These are phyloP conservation scores for Polyplosphaeria fusca DNA, from an alignment of 495 filamentous ascomycete genomes.

Conservation along the genomic window DNA sequence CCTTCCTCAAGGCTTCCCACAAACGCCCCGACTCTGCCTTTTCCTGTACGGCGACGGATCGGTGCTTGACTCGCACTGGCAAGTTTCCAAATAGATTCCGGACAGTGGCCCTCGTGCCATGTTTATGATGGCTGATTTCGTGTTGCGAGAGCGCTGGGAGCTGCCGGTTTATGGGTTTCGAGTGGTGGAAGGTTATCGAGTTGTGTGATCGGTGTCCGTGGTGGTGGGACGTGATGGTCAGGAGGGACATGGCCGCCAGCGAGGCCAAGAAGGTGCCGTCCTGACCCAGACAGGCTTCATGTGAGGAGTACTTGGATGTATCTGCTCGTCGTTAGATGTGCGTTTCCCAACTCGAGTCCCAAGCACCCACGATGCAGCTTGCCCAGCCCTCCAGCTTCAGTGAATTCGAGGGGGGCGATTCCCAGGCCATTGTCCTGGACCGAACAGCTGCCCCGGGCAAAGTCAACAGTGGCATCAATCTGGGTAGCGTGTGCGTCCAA, in stretches of 20 bases:
- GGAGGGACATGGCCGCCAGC: conserved; percentile 68
- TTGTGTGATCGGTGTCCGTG: conserved; percentile 60
- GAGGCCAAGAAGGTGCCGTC: conserved; percentile 76
- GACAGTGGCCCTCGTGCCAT: conserved; percentile 78
- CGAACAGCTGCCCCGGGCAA: conserved; percentile 69
- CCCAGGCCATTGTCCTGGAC: conserved; percentile 88
- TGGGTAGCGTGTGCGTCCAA: conserved; percentile 76
- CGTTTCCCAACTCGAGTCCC: background rate
- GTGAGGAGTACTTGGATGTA: conserved; percentile 68
- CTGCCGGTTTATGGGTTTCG: conserved; percentile 64
- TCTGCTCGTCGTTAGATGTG: conserved; percentile 44
- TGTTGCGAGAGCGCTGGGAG: conserved; percentile 63
- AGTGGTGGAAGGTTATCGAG: conserved; percentile 67
- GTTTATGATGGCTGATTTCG: conserved; percentile 51
- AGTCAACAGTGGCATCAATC: conserved; percentile 71
- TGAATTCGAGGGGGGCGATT: conserved; percentile 70
- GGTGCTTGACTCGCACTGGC: conserved; percentile 91
- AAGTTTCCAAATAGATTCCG: conserved; percentile 91
- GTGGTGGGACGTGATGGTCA: conserved; percentile 79
- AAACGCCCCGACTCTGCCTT: conserved; percentile 60
- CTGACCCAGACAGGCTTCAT: conserved; percentile 54
- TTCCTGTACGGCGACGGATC: conserved; percentile 50
- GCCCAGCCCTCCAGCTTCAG: conserved; percentile 66
- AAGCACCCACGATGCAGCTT: conserved; percentile 54
- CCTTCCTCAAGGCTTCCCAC: conserved; percentile 64